Evolutionary conservation across 2,329 filamentous ascomycete genomes (phyloP), one percentile per base, ranked within the genome.

Genomic region (Cordyceps fumosorosea): DNA sequence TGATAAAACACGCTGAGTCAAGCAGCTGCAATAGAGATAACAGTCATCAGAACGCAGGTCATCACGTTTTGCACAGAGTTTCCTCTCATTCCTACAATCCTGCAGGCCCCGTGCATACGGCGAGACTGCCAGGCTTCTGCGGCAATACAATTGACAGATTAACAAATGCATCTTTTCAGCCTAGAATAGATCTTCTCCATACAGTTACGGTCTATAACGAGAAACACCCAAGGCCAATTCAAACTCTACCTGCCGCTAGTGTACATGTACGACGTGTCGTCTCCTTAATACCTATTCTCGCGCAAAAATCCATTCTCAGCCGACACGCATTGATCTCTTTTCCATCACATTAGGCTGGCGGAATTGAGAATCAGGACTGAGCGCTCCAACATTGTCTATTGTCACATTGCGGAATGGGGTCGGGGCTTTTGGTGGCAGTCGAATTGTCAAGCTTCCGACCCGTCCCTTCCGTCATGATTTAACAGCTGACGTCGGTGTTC

Each of bases 401-500:
- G 44, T 62, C 51, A 62, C 59, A 56, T 55, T 34, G 22, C 34
- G 4, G 44, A 10, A 14, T 53, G 24, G 50, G 51, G 34, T 22
- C 59, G 52, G 34, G 56, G 32, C 59, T 62, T 51, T 62, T 11
- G 59, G 42, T 32, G 22, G 20, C 56, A 14, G n/a, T 42, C 66
- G 69, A 68, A 65, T 77, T 78, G 75, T 73, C 75, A 67, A 69
- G 70, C 71, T 69, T 68, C 65, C 64, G 66, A 65, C 64, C 66
- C 57, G 60, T 62, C 63, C 32, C 50, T 48, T 62, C 57, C 65
- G 50, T 62, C 51, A 65, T 68, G 69, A 68, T 47, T 80, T 85
- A 86, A 78, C 89, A 92, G 64, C 68, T 74, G 69, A 82, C 83
- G 71, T 87, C 84, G 69, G 86, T 78, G 64, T 78, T 79, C 45